Percentiles rank a stretch among this genome's conserved stretches.
Conservation (phyloP, 176 grass and related monocot species). For the Eremochloa ophiuroides region DNA sequence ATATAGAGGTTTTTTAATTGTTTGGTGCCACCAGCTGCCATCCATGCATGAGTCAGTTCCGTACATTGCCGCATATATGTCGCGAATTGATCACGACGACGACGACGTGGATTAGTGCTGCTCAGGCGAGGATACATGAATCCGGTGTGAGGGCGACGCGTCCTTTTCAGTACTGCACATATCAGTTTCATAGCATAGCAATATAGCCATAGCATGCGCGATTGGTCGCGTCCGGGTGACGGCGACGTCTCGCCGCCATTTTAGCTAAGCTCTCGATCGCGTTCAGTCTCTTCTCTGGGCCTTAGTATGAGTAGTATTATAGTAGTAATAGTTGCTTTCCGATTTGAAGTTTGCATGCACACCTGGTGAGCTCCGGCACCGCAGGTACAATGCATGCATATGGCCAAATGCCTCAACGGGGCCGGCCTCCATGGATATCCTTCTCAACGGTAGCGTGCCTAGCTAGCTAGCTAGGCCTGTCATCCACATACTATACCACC, state of each 20-base stretch:
- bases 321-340: neutral
- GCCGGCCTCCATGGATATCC: too few relatives aligned
- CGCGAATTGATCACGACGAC: neutral
- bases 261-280: too few relatives aligned
- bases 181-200: neutral
- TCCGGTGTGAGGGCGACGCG: neutral
- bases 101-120: neutral
- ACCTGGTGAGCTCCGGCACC: neutral
- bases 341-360: neutral
- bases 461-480: too few relatives aligned
- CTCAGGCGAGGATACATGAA: neutral
- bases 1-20: too few relatives aligned
- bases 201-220: neutral
- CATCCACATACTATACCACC: too few relatives aligned
- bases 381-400: neutral
- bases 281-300: neutral
- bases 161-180: neutral
- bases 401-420: too few relatives aligned
- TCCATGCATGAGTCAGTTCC: neutral
- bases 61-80: neutral
- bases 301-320: neutral
- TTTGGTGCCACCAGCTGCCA: too few relatives aligned
- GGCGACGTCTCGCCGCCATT: neutral
- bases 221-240: neutral
- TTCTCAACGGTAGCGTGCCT: too few relatives aligned